Percentiles rank a stretch among this genome's conserved stretches.
These are phyloP conservation scores for Phialophora verrucosa DNA, from an alignment of 2,329 filamentous ascomycete genomes.

Conservation along the genomic window DNA sequence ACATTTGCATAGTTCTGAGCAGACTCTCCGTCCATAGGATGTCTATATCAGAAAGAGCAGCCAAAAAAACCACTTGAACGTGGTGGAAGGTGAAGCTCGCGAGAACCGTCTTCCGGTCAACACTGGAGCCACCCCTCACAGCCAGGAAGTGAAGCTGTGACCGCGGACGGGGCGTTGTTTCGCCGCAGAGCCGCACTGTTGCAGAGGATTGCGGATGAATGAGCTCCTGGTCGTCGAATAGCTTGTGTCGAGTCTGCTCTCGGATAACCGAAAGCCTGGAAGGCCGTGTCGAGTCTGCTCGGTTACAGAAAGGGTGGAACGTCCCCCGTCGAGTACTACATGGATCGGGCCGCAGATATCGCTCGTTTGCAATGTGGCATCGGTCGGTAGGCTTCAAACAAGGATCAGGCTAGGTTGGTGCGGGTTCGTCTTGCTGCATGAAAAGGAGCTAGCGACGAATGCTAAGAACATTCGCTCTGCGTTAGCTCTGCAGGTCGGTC, in stretches of 20 bases:
- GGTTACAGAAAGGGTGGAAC: background rate
- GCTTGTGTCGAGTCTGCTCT: background rate
- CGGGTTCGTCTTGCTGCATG: conserved; percentile 9
- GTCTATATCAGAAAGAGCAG: background rate
- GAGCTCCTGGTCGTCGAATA: background rate
- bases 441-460: background rate
- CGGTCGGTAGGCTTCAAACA: conserved; percentile 17
- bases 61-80: background rate
- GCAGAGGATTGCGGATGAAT: background rate
- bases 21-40: background rate
- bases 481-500: background rate
- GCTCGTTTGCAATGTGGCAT: conserved; percentile 22
- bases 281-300: background rate
- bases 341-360: conserved; percentile 24
- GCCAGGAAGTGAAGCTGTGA: background rate
- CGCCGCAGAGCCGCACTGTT: conserved; percentile 15
- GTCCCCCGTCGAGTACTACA: background rate
- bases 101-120: background rate
- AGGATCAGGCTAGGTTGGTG: conserved; percentile 2
- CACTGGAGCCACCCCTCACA: background rate
- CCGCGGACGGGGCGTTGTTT: background rate
- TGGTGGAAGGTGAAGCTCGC: background rate
- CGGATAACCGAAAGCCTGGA: conserved; percentile 3
- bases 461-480: background rate
- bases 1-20: background rate